Conservation (phyloP, 805 yeast genomes). For the Candida fluviatilis region DNA sequence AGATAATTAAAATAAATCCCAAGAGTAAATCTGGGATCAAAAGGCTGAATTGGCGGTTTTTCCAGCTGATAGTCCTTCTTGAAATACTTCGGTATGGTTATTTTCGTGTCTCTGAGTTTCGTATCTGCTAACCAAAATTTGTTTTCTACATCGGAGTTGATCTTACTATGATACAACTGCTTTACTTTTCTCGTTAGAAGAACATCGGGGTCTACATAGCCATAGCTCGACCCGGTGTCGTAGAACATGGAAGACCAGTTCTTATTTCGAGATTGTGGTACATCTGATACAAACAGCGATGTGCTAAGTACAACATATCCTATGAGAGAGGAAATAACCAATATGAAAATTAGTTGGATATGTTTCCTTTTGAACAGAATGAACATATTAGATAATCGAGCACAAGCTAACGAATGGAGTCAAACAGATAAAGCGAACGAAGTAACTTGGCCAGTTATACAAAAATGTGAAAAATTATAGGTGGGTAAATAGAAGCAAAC, state of each 20-base stretch:
- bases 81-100: conserved; percentile 13
- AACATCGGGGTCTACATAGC: conserved; percentile 11
- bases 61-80: conserved; percentile 8
- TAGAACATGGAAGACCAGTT: not conserved
- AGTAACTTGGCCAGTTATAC: no score
- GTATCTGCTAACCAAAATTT: conserved; percentile 21
- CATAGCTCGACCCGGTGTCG: not conserved
- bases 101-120: conserved; percentile 5
- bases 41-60: conserved; percentile 23
- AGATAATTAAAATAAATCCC: conserved; percentile 18
- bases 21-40: conserved; percentile 29
- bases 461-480: no score
- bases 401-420: no score
- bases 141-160: conserved; percentile 17
- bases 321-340: not conserved
- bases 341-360: conserved; percentile 1
- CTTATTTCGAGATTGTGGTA: not conserved
- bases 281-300: not conserved
- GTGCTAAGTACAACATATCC: not conserved
- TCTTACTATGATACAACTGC: conserved; percentile 12
- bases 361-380: conserved; percentile 6
- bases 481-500: no score
- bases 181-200: conserved; percentile 14
- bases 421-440: no score
- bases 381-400: no score